phyloP scores from a whole-genome alignment of 2,329 filamentous ascomycete genomes.

The Botrytis pseudocinerea region DNA sequence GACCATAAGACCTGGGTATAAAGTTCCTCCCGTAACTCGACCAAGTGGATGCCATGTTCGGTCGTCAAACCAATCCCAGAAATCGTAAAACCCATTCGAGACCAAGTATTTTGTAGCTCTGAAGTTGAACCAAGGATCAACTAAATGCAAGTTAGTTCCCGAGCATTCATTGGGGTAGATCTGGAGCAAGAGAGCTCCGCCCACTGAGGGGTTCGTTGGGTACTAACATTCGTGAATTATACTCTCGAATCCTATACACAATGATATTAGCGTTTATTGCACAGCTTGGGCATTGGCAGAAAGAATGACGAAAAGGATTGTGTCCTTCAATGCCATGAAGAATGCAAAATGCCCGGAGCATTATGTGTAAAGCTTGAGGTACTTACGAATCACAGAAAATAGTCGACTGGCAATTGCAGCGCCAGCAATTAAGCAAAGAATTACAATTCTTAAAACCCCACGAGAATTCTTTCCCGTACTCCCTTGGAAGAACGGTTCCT shows the following conservation, averaged over 20 bases:
- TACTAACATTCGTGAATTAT: conserved; percentile 98
- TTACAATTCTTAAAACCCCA: conserved; percentile 82
- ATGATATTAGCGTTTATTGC: conserved; percentile 32
- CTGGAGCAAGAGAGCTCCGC: conserved; percentile 25
- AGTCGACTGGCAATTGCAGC: conserved; percentile 90
- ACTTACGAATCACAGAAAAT: conserved; percentile 96
- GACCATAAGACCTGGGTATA: conserved; percentile 98
- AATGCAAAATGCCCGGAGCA: background rate
- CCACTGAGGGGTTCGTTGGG: conserved; percentile 25
- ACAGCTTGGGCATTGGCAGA: conserved; percentile 6
- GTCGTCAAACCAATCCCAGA: conserved; percentile 99
- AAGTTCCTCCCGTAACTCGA: conserved; percentile 96
- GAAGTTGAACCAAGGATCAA: conserved; percentile 99
- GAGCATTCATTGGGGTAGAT: conserved; percentile 33
- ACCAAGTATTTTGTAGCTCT: conserved; percentile 97
- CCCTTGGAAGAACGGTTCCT: conserved; percentile 64
- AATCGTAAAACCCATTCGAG: conserved; percentile 95
- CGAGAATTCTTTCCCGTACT: conserved; percentile 79
- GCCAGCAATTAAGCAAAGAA: conserved; percentile 86
- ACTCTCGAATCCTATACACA: conserved; percentile 80
- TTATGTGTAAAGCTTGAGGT: conserved; percentile 22
- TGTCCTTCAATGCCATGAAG: conserved; percentile 1
- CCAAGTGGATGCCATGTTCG: conserved; percentile 99
- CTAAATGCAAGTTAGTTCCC: conserved; percentile 51
- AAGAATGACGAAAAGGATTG: background rate